These are phyloP conservation scores for Lumnitzera littorea DNA, from an alignment of 345 rosid species.

Conservation along the genomic window DNA sequence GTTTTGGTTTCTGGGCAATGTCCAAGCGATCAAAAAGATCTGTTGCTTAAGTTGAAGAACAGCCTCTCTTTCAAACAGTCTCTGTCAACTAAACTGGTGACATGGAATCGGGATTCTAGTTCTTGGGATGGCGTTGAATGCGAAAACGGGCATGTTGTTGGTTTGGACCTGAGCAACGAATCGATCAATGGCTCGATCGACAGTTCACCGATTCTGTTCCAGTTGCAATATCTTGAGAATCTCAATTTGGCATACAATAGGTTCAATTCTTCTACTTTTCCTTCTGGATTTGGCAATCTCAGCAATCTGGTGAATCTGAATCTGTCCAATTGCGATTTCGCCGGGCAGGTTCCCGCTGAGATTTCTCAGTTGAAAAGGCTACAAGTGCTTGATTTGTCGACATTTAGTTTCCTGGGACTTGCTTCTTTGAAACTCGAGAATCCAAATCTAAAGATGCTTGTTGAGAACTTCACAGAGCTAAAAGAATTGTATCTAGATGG, in stretches of 20 bases:
- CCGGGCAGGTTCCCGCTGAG: conserved; percentile 27
- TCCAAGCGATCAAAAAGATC: conserved; percentile 16
- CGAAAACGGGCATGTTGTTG: conserved; percentile 19
- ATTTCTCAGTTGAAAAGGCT: conserved; percentile 20
- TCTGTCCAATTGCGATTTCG: conserved; percentile 35
- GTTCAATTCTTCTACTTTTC: conserved; percentile 16
- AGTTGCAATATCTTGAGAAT: conserved; percentile 21
- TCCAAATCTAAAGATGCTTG: conserved; percentile 18
- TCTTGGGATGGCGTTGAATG: conserved; percentile 38
- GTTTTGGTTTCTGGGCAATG: conserved; percentile 23
- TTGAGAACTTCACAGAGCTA: conserved; percentile 13
- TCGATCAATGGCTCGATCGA: conserved; percentile 16
- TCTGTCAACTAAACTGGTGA: conserved; percentile 13
- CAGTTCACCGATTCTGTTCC: conserved; percentile 20
- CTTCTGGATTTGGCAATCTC: conserved; percentile 21
- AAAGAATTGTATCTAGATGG: conserved; percentile 23
- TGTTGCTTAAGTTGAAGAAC: conserved; percentile 22
- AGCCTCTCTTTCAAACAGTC: conserved; percentile 9
- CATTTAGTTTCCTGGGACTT: neutral
- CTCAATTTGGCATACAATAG: conserved; percentile 35
- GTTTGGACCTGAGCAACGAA: conserved; percentile 30
- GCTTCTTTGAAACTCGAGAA: conserved; percentile 10
- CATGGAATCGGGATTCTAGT: conserved; percentile 17
- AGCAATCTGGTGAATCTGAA: conserved; percentile 23
- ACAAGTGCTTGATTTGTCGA: conserved; percentile 29